A percentile compares a stretch with the other conserved stretches of the same genome.
Evolutionary conservation across 2,329 filamentous ascomycete genomes (phyloP).

Genomic region (Camillea tinctor): DNA sequence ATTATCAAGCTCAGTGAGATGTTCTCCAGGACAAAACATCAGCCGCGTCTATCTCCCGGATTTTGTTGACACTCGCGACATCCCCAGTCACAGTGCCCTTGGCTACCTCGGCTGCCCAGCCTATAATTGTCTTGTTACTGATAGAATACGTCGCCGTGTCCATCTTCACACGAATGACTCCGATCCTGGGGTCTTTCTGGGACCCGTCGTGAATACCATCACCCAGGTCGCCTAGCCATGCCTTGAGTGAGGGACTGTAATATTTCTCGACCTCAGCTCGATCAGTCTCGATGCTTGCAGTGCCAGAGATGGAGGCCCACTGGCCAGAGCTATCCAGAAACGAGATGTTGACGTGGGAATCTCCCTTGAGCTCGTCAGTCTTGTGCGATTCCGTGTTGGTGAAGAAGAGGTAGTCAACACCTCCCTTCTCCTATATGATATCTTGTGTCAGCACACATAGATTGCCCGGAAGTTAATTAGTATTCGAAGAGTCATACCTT

Average conservation of each 20-base stretch:
- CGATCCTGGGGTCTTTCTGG: slow-evolving; percentile 77
- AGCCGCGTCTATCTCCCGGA: slow-evolving; percentile 68
- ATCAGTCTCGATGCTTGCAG: slow-evolving; percentile 67
- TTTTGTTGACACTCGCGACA: slow-evolving; percentile 68
- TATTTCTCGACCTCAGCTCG: slow-evolving; percentile 68
- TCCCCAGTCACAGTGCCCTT: slow-evolving; percentile 74
- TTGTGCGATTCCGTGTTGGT: slow-evolving; percentile 90
- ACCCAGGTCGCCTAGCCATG: slow-evolving; percentile 82
- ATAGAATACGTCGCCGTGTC: slow-evolving; percentile 72
- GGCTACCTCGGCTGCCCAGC: slow-evolving; percentile 67
- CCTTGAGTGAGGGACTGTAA: slow-evolving; percentile 72
- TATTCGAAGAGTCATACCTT: slow-evolving; percentile 52
- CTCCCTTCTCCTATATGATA: slow-evolving; percentile 66
- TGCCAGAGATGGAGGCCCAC: slow-evolving; percentile 85
- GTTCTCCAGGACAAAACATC: slow-evolving; percentile 64
- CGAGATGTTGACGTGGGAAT: slow-evolving; percentile 75
- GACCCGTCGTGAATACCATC: slow-evolving; percentile 83
- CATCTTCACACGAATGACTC: slow-evolving; percentile 73
- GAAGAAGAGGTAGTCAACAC: slow-evolving; percentile 83
- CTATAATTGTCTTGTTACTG: slow-evolving; percentile 60
- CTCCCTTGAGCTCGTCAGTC: slow-evolving; percentile 72
- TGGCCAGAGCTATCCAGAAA: slow-evolving; percentile 76
- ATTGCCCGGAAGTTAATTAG: background rate
- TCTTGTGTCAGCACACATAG: background rate
- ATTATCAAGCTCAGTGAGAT: slow-evolving; percentile 26